Percentiles rank a stretch among this genome's conserved stretches.
phyloP scores from a whole-genome alignment of 768 basidiomycete genomes.

The Hericium erinaceus region DNA sequence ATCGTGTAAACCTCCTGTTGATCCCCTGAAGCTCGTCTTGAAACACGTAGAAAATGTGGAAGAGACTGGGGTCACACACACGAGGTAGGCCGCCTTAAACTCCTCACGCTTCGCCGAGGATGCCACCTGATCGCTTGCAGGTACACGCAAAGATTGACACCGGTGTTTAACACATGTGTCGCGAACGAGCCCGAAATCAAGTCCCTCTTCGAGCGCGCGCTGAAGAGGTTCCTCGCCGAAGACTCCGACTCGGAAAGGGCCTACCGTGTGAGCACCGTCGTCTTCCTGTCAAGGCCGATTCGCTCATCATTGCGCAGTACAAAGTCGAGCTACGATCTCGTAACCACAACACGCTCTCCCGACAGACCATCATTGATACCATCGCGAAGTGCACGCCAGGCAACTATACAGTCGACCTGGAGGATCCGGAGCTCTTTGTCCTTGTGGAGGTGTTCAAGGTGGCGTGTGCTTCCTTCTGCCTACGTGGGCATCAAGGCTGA shows the following conservation, averaged over 20 bases:
- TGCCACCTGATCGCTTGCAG: conserved; percentile 26
- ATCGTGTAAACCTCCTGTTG: conserved; percentile 67
- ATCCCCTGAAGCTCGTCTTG: conserved; percentile 62
- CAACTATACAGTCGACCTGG: conserved; percentile 58
- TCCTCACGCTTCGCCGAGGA: background rate
- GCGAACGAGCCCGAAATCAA: conserved; percentile 67
- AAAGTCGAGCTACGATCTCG: conserved; percentile 71
- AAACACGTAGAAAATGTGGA: conserved; percentile 56
- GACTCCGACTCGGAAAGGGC: conserved; percentile 33
- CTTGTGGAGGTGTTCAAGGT: conserved; percentile 84
- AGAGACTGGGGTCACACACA: conserved; percentile 52
- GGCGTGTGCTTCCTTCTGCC: background rate
- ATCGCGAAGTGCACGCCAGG: conserved; percentile 64
- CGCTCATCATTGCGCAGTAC: conserved; percentile 38
- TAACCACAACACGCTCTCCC: conserved; percentile 64
- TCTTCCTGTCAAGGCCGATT: no score
- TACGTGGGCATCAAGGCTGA: background rate
- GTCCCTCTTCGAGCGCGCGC: conserved; percentile 43
- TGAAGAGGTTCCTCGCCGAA: conserved; percentile 43
- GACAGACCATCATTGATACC: conserved; percentile 51
- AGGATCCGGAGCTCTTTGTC: conserved; percentile 62
- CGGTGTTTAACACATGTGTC: conserved; percentile 56
- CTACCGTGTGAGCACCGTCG: conserved; percentile 34
- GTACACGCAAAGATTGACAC: conserved; percentile 61
- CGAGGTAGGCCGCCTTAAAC: conserved; percentile 35